Conservation (phyloP, 1,284 basidiomycete genomes). For the Xerocomus cyaneibrunnescens region DNA sequence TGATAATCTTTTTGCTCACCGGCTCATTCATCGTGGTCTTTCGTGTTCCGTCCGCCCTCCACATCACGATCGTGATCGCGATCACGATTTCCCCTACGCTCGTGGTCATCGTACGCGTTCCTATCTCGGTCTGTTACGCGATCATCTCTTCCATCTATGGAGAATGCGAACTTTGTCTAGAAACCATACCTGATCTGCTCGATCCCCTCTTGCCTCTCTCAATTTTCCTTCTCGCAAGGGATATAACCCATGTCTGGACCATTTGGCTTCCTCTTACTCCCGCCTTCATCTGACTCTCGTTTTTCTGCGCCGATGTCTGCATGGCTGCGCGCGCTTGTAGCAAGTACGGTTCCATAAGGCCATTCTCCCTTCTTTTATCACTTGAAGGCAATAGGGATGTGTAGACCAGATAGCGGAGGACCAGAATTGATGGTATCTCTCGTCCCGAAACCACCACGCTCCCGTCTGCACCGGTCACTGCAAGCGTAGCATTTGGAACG, state of each 20-base stretch:
- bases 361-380: conserved; percentile 50
- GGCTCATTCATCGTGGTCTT: conserved; percentile 15
- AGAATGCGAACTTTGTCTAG: conserved; percentile 31
- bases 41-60: conserved; percentile 6
- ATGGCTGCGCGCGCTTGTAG: conserved; percentile 80
- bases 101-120: too few relatives aligned
- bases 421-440: conserved; percentile 68
- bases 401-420: conserved; percentile 62
- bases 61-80: conserved; percentile 18
- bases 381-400: conserved; percentile 59
- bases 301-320: conserved; percentile 86
- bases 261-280: conserved; percentile 46
- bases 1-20: conserved; percentile 25
- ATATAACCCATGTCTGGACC: conserved; percentile 66
- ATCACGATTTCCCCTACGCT: too few relatives aligned
- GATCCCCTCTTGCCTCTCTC: conserved; percentile 28
- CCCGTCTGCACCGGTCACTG: conserved; percentile 65
- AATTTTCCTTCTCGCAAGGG: conserved; percentile 65
- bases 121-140: conserved; percentile 33
- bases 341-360: conserved; percentile 72
- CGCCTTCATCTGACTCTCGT: conserved; percentile 62
- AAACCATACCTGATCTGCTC: conserved; percentile 25
- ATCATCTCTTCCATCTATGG: conserved; percentile 29
- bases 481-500: conserved; percentile 65
- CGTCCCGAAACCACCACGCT: conserved; percentile 79